Evolutionary conservation across 768 basidiomycete species (phyloP), one percentile per base, ranked within the genome.

Genomic region (Lentinula boryana): DNA sequence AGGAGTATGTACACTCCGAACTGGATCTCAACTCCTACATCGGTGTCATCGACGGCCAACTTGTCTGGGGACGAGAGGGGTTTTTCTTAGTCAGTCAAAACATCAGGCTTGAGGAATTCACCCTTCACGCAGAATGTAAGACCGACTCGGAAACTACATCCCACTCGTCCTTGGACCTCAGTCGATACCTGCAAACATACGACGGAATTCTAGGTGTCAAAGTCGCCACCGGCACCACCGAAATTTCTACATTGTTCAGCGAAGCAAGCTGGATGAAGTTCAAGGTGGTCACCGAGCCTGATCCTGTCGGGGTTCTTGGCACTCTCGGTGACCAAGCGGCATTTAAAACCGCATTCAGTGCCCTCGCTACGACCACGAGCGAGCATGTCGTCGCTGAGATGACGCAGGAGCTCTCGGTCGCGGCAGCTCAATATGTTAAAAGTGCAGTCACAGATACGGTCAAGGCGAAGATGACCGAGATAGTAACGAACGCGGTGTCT

Each of bases 191-290:
- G 3, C 43, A 60, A 23, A 16, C n/a, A 16, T 32, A 50, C 21
- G 23, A 40, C 27, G 58, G 58, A 27, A 10, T 18, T 1, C 58
- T 60, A 13, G 44, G 36, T 13, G 32, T 60, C 12, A 49, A 49
- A 35, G 58, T 60, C 3, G 46, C 44, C 0, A 23, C 18, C 16
- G 31, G 5, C 23, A 48, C 8, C 21, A 13, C 58, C 18, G 58
- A 60, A 15, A 12, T 60, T 27, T 50, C 58, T 27, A 51, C n/a
- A 16, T 38, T 60, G 7, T 49, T 60, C 31, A 60, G 43, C 32
- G 58, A 50, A 38, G 43, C 58, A 8, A 46, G 13, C 7, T 60
- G 58, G 58, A 49, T 60, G 58, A 60, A 60, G 49, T 51, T 50
- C 27, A 60, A 51, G 23, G 58, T 58, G 16, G 57, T 58, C 16